Evolutionary conservation across 2,329 filamentous ascomycete species (phyloP), one percentile per base, ranked within the genome.

Genomic region (Pyrenochaeta sp.): DNA sequence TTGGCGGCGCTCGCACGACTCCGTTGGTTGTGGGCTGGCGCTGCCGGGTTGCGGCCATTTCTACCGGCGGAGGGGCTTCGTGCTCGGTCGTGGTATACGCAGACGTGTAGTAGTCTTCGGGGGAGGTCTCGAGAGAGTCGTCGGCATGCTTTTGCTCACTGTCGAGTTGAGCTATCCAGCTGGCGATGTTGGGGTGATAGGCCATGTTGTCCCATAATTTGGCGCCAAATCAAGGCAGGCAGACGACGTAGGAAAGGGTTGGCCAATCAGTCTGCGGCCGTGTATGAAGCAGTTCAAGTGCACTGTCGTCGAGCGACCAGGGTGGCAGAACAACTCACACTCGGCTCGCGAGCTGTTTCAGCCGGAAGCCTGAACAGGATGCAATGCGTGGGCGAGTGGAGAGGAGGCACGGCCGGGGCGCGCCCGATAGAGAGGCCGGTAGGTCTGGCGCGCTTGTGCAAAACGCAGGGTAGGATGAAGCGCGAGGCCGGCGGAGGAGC

Each of bases 71-170:
- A 43, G 55, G 51, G 43, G 49, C 51, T 27, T 64, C 51, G 48
- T 52, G 55, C 61, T 52, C 58, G 47, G 61, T 54, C 57, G 57
- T 25, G 56, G 65, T 56, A 60, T 66, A 64, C 56, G 65, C 59
- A 34, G 69, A 59, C 50, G 65, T 69, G 68, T 75, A 75, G 59
- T 71, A 75, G 64, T 72, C 67, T 53, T 76, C 73, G 50, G 71
- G 71, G 30, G 67, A 66, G 55, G 19, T 28, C 24, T 67, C 67
- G 50, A 63, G 65, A 22, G 64, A 39, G 53, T 66, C 64, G 53
- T 64, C 65, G 59, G 56, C 55, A 54, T 58, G 55, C 39, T 61
- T n/a, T 22, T 37, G 50, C 36, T 46, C 40, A 73, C 51, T 76
- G 72, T 56, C 36, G 36, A 39, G 36, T 39, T 39, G 36, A 76